Percentiles rank a stretch among this genome's conserved stretches.
Evolutionary conservation across 2,329 filamentous ascomycete species (phyloP).

Genomic region (Pseudogymnoascus sp.): DNA sequence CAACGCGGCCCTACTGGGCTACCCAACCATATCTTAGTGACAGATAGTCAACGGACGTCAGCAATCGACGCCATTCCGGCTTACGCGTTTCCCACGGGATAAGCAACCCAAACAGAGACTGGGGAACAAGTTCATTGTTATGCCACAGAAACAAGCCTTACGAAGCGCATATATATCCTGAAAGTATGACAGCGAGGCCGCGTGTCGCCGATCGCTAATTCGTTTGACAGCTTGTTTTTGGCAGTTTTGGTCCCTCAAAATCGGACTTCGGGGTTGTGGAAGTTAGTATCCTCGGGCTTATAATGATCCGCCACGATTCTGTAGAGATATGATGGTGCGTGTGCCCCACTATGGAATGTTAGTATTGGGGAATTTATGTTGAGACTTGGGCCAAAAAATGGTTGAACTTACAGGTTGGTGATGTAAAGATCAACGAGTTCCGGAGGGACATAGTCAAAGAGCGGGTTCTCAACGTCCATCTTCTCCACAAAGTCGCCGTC

Average conservation of each 20-base stretch:
- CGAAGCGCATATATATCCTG: background rate
- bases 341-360: slow-evolving; percentile 38
- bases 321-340: slow-evolving; percentile 64
- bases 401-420: slow-evolving; percentile 62
- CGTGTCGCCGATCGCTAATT: background rate
- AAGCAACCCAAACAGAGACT: background rate
- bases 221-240: background rate
- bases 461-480: slow-evolving; percentile 67
- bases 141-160: slow-evolving; percentile 2
- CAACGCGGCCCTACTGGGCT: background rate
- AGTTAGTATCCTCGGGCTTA: slow-evolving; percentile 61
- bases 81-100: background rate
- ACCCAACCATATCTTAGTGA: slow-evolving; percentile 2
- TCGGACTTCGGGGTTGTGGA: slow-evolving; percentile 31
- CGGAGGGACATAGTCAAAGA: slow-evolving; percentile 74
- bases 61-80: background rate
- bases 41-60: background rate
- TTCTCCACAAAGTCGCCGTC: slow-evolving; percentile 72
- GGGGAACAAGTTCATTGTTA: background rate
- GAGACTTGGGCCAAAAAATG: slow-evolving; percentile 23
- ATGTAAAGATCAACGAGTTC: slow-evolving; percentile 74
- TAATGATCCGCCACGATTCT: slow-evolving; percentile 69
- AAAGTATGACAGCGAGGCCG: background rate
- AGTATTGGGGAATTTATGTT: slow-evolving; percentile 19
- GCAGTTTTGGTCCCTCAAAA: background rate